A percentile compares a stretch with the other conserved stretches of the same genome.
Conservation (phyloP, 495 filamentous ascomycete genomes). For the Neurospora sp. region DNA sequence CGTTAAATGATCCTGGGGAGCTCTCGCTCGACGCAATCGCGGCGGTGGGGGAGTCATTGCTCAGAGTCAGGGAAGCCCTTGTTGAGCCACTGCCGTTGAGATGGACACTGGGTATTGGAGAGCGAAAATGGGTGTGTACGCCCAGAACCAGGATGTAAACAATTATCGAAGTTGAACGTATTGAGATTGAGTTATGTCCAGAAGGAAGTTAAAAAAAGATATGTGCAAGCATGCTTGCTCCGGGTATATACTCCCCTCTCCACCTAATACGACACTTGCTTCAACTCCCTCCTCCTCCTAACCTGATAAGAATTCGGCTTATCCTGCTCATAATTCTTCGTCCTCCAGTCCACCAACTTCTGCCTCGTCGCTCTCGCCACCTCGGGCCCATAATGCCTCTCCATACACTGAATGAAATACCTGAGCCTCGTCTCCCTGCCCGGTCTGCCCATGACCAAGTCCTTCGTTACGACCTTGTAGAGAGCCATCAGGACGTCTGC, state of each 20-base stretch:
- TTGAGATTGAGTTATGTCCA: not conserved
- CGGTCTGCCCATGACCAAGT: constrained; percentile 23
- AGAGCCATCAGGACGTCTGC: constrained; percentile 22
- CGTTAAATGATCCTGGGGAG: not conserved
- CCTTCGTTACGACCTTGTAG: constrained; percentile 26
- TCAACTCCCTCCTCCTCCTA: not conserved
- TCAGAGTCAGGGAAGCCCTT: not conserved
- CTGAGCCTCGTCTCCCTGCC: constrained; percentile 26
- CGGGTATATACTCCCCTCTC: not conserved
- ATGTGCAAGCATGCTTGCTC: not conserved
- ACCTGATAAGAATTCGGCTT: not conserved
- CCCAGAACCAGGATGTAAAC: not conserved
- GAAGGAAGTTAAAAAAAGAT: not conserved
- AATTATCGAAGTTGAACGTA: not conserved
- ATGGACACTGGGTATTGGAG: not conserved
- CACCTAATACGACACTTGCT: not conserved
- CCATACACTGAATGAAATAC: constrained; percentile 28
- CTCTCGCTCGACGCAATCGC: not conserved
- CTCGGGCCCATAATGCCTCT: constrained; percentile 18
- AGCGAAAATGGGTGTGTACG: no score
- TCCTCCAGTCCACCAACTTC: not conserved
- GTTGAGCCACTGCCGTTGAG: not conserved
- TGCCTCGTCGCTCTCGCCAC: constrained; percentile 6
- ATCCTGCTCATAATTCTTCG: not conserved
- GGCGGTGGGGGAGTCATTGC: not conserved